These are phyloP conservation scores for Musa troglodytarum DNA, from an alignment of 176 grass and related monocot species.

Conservation along the genomic window DNA sequence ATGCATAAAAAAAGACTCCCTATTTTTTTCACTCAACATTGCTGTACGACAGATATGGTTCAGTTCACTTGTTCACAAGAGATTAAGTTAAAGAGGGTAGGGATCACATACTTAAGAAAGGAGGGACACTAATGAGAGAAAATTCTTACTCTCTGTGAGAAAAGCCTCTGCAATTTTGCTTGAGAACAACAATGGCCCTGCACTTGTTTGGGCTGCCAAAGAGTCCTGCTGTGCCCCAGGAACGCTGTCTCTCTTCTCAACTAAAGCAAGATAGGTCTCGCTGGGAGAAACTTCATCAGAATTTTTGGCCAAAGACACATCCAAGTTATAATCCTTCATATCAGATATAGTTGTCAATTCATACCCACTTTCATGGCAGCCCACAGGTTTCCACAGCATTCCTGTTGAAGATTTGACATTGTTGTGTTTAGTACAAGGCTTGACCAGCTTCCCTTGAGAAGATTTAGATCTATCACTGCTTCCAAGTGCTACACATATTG, in stretches of 20 bases:
- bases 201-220: neutral
- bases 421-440: slow-evolving; percentile 15
- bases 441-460: slow-evolving; percentile 13
- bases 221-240: slow-evolving; percentile 14
- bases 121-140: slow-evolving; percentile 3
- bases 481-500: slow-evolving; percentile 64
- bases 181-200: slow-evolving; percentile 19
- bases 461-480: neutral
- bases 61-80: neutral
- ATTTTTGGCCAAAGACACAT: neutral
- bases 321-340: neutral
- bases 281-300: neutral
- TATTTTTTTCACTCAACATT: neutral
- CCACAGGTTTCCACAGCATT: slow-evolving; percentile 12
- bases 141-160: slow-evolving; percentile 62
- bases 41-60: neutral
- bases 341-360: neutral
- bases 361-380: slow-evolving; percentile 13
- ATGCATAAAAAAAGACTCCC: neutral
- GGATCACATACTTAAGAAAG: neutral
- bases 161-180: slow-evolving; percentile 48
- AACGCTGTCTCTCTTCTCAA: slow-evolving; percentile 1
- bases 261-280: slow-evolving; percentile 5
- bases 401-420: neutral
- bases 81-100: neutral